Evolutionary conservation across 768 basidiomycete genomes (phyloP), one percentile per base, ranked within the genome.

Genomic region (Favolaschia claudopus): DNA sequence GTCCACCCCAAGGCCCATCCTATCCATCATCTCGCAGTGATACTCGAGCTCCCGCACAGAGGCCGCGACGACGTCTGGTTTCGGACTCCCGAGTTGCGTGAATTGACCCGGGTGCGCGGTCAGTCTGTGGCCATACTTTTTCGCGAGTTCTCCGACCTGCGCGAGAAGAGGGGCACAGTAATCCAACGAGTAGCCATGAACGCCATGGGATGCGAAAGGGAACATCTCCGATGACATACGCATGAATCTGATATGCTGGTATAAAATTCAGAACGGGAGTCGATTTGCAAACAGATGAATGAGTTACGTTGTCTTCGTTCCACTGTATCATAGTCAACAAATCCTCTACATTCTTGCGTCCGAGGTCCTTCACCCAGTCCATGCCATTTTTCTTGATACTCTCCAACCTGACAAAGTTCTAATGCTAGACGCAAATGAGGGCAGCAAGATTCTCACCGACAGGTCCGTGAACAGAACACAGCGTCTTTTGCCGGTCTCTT

Each of bases 221-320:
- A 97, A 96, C 85, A 97, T 89, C 63, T 95, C 92, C 8, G 93
- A 94, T 0, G 93, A 95, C 63, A 96, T 70, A 40, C 95, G 85
- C 76, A 96, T 85, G 74, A 95, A 96, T n/a, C 83, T 85, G 52
- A 96, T 95, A 43, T 86, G 80, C 83, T 86, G n/a, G 20, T 54
- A 22, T 43, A n/a, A 24, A 40, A 24, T 51, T 31, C 14, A 59
- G 43, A n/a, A 15, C 29, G 25, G 22, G 8, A 64, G 14, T 13
- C 28, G 31, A 32, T n/a, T n/a, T n/a, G 2, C 25, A 8, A 7
- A 33, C 20, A 27, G 54, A 17, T 29, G 12, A 10, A 49, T 29
- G 33, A 69, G 78, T 47, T 69, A 85, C 88, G 73, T 96, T 92
- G 44, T 84, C 82, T 71, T 94, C 95, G 68, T 96, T 97, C 95